phyloP scores from a whole-genome alignment of 306 rosid genomes.

The Prunus mira region DNA sequence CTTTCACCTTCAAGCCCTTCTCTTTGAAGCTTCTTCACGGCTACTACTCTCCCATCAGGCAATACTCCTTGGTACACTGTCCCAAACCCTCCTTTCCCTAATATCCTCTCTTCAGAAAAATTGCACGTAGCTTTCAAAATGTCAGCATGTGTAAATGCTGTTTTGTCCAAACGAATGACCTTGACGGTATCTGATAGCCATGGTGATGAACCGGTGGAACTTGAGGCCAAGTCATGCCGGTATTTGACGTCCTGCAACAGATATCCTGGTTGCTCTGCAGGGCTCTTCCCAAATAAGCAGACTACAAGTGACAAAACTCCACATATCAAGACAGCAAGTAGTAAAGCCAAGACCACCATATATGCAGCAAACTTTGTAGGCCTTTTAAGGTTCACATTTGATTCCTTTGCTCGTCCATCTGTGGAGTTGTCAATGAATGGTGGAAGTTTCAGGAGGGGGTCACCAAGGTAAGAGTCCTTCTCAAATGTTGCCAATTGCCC shows the following conservation, averaged over 20 bases:
- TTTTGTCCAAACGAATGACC: conserved; percentile 76
- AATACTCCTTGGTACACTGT: conserved; percentile 79
- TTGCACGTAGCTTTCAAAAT: conserved; percentile 71
- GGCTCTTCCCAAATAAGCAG: conserved; percentile 42
- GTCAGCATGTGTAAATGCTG: conserved; percentile 75
- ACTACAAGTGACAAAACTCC: conserved; percentile 48
- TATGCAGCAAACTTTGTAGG: conserved; percentile 30
- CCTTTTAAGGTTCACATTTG: conserved; percentile 3
- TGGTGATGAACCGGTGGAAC: conserved; percentile 56
- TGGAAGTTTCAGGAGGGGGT: conserved; percentile 63
- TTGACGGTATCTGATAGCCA: conserved; percentile 66
- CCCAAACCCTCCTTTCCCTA: conserved; percentile 94
- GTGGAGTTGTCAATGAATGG: conserved; percentile 33
- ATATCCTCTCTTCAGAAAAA: conserved; percentile 75
- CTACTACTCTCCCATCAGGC: conserved; percentile 73
- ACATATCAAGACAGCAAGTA: conserved; percentile 44
- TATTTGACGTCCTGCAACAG: conserved; percentile 44
- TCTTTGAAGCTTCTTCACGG: conserved; percentile 83
- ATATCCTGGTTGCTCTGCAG: conserved; percentile 41
- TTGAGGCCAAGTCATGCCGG: conserved; percentile 37
- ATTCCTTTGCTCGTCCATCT: conserved; percentile 2
- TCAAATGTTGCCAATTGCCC: conserved; percentile 84
- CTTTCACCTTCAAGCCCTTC: conserved; percentile 87
- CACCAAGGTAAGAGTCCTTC: conserved; percentile 57
- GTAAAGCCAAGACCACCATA: conserved; percentile 35